A percentile compares a stretch with the other conserved stretches of the same genome.
Evolutionary conservation across 352 stramenopile species (phyloP).

Genomic region (Pythium scleroteichum): DNA sequence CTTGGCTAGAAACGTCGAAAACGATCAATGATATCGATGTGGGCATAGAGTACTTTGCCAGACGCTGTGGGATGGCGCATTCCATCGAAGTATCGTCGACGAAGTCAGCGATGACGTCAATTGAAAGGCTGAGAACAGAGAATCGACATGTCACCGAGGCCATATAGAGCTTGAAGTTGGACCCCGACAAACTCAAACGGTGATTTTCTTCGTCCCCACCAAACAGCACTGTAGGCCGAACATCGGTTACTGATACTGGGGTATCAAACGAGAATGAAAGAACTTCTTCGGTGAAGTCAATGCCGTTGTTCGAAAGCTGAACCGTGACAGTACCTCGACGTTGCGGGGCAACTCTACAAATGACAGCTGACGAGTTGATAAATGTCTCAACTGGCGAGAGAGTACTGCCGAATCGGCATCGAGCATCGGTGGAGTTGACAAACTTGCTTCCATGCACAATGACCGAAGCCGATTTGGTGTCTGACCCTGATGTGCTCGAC

Average conservation of each 20-base stretch:
- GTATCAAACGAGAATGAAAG: conserved; percentile 4
- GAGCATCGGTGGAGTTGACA: conserved; percentile 9
- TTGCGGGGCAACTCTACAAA: conserved; percentile 14
- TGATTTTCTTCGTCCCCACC: neutral
- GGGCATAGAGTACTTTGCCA: too few relatives aligned
- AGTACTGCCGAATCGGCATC: conserved; percentile 15
- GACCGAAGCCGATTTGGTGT: conserved; percentile 4
- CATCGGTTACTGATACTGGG: neutral
- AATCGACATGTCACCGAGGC: too few relatives aligned
- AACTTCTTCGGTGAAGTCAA: conserved; percentile 14
- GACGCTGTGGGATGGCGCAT: neutral
- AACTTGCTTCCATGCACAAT: conserved; percentile 15
- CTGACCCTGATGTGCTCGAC: conserved; percentile 5
- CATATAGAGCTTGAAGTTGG: too few relatives aligned
- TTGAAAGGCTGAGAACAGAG: too few relatives aligned
- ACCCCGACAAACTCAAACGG: too few relatives aligned
- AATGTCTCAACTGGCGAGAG: neutral
- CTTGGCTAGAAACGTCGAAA: too few relatives aligned
- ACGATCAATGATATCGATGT: too few relatives aligned
- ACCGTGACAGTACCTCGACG: conserved; percentile 2
- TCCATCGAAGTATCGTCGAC: neutral
- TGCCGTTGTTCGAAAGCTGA: conserved; percentile 16
- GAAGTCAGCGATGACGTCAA: neutral
- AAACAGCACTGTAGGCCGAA: neutral
- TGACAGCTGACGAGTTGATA: conserved; percentile 12